Evolutionary conservation across 768 basidiomycete species (phyloP).

Genomic region (Leccinum subtestaceum): DNA sequence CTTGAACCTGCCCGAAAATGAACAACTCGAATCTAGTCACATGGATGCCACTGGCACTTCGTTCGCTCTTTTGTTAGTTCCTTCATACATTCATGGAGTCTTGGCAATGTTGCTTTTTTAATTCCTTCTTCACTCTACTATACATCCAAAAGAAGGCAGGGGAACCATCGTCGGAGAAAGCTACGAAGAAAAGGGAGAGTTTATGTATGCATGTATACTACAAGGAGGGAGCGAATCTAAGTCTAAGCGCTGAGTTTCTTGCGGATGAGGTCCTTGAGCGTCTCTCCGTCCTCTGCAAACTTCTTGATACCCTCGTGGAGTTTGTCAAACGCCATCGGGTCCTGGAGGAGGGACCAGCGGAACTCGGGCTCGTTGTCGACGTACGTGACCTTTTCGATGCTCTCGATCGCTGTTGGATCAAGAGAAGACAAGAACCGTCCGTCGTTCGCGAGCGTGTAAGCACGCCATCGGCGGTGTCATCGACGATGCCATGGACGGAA

Average conservation of each 20-base stretch:
- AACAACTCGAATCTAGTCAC: too few relatives aligned
- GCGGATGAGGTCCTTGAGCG: slow-evolving; percentile 80
- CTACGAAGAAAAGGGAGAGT: not conserved
- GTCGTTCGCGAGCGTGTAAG: not conserved
- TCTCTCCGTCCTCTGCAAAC: slow-evolving; percentile 93
- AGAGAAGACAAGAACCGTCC: not conserved
- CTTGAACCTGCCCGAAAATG: too few relatives aligned
- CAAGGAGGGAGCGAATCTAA: not conserved
- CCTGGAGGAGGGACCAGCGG: slow-evolving; percentile 90
- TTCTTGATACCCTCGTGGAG: slow-evolving; percentile 98
- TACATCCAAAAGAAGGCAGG: not conserved
- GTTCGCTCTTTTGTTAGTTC: not conserved
- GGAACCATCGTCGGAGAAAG: not conserved
- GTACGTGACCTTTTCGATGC: slow-evolving; percentile 74
- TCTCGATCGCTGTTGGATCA: slow-evolving; percentile 29
- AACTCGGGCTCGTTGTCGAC: slow-evolving; percentile 95
- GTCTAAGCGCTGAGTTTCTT: slow-evolving; percentile 47
- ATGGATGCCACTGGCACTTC: not conserved
- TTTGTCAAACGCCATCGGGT: slow-evolving; percentile 98
- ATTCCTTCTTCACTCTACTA: not conserved
- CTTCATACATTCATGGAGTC: not conserved
- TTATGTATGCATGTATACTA: not conserved
- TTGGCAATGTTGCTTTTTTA: not conserved
- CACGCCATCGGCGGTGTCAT: not conserved
- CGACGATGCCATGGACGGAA: slow-evolving; percentile 11